These are phyloP conservation scores for Neonectria magnoliae DNA, from an alignment of 2,329 filamentous ascomycete genomes.

Conservation along the genomic window DNA sequence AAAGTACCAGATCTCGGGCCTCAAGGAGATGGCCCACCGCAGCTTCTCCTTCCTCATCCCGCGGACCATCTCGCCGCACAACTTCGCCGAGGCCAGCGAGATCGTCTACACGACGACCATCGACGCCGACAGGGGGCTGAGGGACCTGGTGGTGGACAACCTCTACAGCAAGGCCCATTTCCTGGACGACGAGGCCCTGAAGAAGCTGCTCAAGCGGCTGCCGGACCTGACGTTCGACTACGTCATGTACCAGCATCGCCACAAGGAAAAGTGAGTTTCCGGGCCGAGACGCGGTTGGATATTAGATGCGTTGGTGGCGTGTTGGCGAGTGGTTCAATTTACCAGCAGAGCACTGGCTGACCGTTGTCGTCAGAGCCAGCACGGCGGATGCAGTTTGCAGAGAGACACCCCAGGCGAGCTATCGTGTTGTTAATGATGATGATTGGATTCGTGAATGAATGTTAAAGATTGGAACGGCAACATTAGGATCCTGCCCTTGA, in stretches of 20 bases:
- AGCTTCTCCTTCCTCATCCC: constrained; percentile 16
- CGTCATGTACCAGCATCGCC: constrained; percentile 12
- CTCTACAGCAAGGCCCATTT: constrained; percentile 6
- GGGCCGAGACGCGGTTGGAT: neutral
- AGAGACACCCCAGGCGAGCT: neutral
- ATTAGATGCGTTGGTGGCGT: neutral
- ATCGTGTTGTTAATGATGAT: neutral
- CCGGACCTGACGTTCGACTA: constrained; percentile 15
- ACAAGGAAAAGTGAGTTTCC: constrained; percentile 1
- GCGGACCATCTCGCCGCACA: constrained; percentile 12
- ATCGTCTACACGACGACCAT: constrained; percentile 17
- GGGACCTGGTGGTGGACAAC: constrained; percentile 12
- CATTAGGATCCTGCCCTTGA: constrained; percentile 24
- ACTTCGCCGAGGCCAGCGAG: constrained; percentile 16
- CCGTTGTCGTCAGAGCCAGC: neutral
- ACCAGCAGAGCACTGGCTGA: neutral
- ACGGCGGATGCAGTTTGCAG: neutral
- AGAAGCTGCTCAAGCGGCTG: constrained; percentile 18
- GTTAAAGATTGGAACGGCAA: neutral
- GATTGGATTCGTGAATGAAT: neutral
- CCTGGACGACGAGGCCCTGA: constrained; percentile 15
- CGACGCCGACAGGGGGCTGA: constrained; percentile 10
- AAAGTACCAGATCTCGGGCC: constrained; percentile 14
- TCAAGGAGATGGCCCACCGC: constrained; percentile 14
- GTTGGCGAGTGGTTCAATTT: neutral